Conservation (phyloP, 768 basidiomycete genomes). For the Lenzites betulinus region DNA sequence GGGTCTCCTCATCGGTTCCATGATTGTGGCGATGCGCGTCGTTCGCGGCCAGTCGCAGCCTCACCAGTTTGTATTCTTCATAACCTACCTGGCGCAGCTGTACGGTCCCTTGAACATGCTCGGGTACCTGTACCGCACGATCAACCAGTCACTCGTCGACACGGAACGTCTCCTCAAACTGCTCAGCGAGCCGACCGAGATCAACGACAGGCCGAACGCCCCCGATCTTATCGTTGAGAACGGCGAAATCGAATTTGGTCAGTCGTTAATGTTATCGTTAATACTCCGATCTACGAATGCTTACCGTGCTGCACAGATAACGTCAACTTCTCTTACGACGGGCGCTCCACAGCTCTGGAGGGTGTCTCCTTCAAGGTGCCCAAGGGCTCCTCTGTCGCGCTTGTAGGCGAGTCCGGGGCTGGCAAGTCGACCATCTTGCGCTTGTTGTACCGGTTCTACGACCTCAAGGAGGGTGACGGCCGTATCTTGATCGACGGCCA, state of each 20-base stretch:
- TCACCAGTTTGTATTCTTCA: constrained; percentile 75
- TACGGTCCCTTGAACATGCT: constrained; percentile 78
- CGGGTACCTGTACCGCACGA: constrained; percentile 75
- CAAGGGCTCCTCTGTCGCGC: constrained; percentile 83
- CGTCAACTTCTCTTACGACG: constrained; percentile 85
- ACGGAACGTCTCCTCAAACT: constrained; percentile 83
- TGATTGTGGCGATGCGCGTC: constrained; percentile 76
- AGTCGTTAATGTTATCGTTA: constrained; percentile 25
- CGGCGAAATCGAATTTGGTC: constrained; percentile 88
- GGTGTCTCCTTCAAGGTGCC: constrained; percentile 87
- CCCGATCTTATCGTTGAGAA: constrained; percentile 69
- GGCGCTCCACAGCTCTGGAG: constrained; percentile 65
- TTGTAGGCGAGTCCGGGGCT: constrained; percentile 82
- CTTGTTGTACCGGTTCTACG: constrained; percentile 92
- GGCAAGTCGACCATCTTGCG: constrained; percentile 86
- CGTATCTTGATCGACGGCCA: constrained; percentile 83
- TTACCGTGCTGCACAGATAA: constrained; percentile 52
- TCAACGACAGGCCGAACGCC: constrained; percentile 79
- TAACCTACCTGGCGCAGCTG: constrained; percentile 79
- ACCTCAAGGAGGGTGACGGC: constrained; percentile 76
- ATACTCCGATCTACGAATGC: background rate
- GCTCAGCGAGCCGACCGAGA: constrained; percentile 79
- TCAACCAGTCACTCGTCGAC: constrained; percentile 77
- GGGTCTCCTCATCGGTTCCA: constrained; percentile 79
- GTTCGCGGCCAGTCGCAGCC: constrained; percentile 52